Base-by-base conservation (phyloP, 176 grass and related monocot species). In the Eleusine coracana region DNA sequence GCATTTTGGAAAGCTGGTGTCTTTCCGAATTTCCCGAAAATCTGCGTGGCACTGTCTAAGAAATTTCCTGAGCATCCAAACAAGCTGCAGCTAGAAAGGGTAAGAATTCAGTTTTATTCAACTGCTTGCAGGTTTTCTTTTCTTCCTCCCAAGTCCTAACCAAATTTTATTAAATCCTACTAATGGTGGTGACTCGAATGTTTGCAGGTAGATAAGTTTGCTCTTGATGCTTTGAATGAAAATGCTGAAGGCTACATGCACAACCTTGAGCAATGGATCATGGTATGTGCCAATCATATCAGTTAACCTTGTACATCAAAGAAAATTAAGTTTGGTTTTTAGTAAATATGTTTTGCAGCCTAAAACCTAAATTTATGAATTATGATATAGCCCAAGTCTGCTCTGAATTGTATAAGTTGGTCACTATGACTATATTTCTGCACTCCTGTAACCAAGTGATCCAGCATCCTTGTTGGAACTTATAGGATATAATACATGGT, bases 1-100 rank as follows among this genome's bases (percentile, higher is more conserved):
- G 59, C 89, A 40, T 99, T 99, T 52, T 99, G 96, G 96, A 93
- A 99, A 85, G 87, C 91, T 63, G 93, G 91, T 7, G 90, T 99
- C 44, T 83, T 99, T 56, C 96, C 96, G 0, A 99, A 99, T 80
- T 90, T 96, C 46, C 96, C 96, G 1, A 96, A 93, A 83, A 87
- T 99, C 20, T 99, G 96, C 56, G 73, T 85, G 29, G 82, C 92
- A 16, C 55, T 99, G 61, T 99, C 96, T 4, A 99, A 96, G 87
- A 99, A 99, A 71, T 96, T 99, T 49, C 93, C 96, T 8, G 96
- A 99, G 84, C 93, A 99, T 84, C 96, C 93, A 3, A 93, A 91
- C 91, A 99, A 90, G 80, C 81, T 99, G 83, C 96, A 99, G 77
- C 85, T 99, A 62, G 96, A 99, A 61, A 89, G 75, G 39, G 96